These are phyloP conservation scores for Roridomyces roridus DNA, from an alignment of 768 basidiomycete genomes.

Conservation along the genomic window DNA sequence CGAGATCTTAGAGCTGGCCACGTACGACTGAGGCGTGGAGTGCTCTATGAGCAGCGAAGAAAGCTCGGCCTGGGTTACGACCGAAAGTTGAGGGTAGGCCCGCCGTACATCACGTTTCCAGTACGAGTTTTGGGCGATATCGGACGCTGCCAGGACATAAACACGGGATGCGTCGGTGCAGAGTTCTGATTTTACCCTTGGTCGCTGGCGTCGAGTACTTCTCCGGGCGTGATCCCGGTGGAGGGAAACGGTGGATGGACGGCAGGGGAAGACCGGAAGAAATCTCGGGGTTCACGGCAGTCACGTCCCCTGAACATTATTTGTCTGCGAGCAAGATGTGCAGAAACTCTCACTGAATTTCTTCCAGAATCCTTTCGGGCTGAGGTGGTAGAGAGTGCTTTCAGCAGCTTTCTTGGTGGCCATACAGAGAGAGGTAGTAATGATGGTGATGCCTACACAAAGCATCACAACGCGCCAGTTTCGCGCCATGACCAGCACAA, in stretches of 20 bases:
- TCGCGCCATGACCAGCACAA: background rate
- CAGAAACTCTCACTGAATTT: conserved; percentile 77
- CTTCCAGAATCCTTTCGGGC: conserved; percentile 94
- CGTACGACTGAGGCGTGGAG: conserved; percentile 69
- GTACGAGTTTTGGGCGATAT: conserved; percentile 90
- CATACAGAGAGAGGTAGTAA: conserved; percentile 46
- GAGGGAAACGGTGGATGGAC: conserved; percentile 77
- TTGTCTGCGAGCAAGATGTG: background rate
- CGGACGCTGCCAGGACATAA: conserved; percentile 61
- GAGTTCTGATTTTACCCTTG: conserved; percentile 59
- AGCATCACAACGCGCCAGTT: background rate
- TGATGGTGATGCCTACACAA: background rate
- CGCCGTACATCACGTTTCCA: conserved; percentile 96
- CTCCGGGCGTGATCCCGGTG: conserved; percentile 88
- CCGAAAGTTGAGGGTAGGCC: conserved; percentile 89
- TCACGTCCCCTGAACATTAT: conserved; percentile 69
- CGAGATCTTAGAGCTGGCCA: conserved; percentile 21
- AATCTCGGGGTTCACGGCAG: conserved; percentile 89
- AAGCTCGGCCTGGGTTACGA: conserved; percentile 84
- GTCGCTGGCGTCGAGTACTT: conserved; percentile 88
- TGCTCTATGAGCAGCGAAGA: conserved; percentile 84
- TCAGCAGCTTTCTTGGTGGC: conserved; percentile 84
- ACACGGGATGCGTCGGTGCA: background rate
- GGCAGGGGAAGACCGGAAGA: conserved; percentile 88
- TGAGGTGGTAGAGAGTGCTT: conserved; percentile 88